Percentiles rank a stretch among this genome's conserved stretches.
Conservation (phyloP, 305 asterid genomes). For the Fraxinus latifolia region DNA sequence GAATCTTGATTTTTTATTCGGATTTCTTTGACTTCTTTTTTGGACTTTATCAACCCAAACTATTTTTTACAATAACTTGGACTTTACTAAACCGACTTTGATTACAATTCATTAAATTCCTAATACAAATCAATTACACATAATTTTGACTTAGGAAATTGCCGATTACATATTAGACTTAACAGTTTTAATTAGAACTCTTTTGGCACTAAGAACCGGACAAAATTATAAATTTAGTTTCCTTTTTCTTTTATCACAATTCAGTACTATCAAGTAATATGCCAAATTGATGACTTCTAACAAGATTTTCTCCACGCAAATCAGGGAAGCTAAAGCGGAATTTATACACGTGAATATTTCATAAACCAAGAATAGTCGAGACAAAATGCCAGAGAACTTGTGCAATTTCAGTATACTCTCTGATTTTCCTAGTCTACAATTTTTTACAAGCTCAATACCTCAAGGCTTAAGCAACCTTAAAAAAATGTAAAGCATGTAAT, state of each 20-base stretch:
- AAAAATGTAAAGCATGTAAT: neutral
- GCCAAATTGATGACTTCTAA: neutral
- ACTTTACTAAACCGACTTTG: no score
- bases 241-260: neutral
- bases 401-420: neutral
- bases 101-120: no score
- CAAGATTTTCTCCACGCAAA: neutral
- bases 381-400: neutral
- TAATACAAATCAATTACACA: no score
- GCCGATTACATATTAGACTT: no score
- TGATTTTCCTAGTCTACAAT: neutral
- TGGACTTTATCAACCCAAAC: no score
- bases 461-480: neutral
- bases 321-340: neutral
- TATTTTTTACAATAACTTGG: no score
- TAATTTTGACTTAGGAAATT: no score
- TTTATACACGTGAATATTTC: neutral
- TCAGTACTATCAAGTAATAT: neutral
- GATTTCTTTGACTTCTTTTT: no score
- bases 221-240: neutral
- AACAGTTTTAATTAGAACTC: neutral
- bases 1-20: no score
- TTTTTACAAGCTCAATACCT: neutral
- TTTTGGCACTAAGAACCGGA: neutral
- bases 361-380: neutral